Base-by-base conservation (phyloP, 2,329 filamentous ascomycete species). In the Phyllachora maydis region DNA sequence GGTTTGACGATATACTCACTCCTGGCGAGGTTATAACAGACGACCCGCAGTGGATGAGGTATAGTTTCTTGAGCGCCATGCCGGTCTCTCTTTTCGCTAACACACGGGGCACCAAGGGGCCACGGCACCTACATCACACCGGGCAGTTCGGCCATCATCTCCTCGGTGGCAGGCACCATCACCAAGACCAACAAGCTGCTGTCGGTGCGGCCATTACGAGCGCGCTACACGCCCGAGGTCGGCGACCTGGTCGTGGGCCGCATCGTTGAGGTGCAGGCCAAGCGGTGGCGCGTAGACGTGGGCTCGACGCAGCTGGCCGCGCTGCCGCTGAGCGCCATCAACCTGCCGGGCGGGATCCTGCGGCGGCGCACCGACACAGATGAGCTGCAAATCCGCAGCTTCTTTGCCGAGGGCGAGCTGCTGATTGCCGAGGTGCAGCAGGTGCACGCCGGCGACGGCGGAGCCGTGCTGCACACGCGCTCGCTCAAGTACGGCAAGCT, bases 21-120 rank as follows among this genome's bases (percentile, higher is more conserved):
- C 85, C 85, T 1, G 88, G 85, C 39, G 77, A 90, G 43, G 53
- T 75, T 30, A 78, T 95, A 36, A 93, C 85, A 8, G 65, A 72
- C 33, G 82, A 93, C 47, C 64, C 81, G n/a, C 82, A 93, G 56
- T 95, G 81, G 81, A 95, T 95, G 85, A 69, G 69, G 65, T 69
- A 49, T n/a, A 24, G 53, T 32, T 17, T 18, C 8, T 13, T 23
- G 22, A 17, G n/a, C 11, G 12, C 23, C 11, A 13, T 14, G 10
- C 25, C 13, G 19, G 17, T 4, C 11, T 14, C 13, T 6, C 11
- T 4, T 8, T 8, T 11, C 7, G n/a, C n/a, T 11, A 20, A 24
- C 16, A n/a, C n/a, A n/a, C n/a, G n/a, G 7, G 11, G 14, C 29
- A 5, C 14, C 18, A 42, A 78, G 82, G 52, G 88, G 88, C 39